Percentiles rank a stretch among this genome's conserved stretches.
Conservation (phyloP, 139 green algal genomes). For the Edaphochlamys debaryana region DNA sequence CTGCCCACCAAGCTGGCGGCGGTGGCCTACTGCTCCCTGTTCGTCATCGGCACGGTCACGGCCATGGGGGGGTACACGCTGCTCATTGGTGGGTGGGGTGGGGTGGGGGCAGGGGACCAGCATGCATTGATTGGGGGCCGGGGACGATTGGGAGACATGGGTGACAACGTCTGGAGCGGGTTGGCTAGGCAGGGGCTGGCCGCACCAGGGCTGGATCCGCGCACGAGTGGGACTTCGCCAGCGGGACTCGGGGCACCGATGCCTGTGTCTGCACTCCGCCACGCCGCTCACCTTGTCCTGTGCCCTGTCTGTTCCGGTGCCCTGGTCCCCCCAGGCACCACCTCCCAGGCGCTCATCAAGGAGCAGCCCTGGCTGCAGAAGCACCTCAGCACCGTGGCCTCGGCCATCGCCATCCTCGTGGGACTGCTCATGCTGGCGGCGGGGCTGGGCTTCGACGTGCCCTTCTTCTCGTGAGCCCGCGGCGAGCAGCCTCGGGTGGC, state of each 20-base stretch:
- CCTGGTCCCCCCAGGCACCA: slow-evolving; percentile 59
- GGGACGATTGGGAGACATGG: not conserved
- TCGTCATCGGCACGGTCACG: slow-evolving; percentile 94
- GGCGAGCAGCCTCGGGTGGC: too few relatives aligned
- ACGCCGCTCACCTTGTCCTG: too few relatives aligned
- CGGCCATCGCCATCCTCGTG: slow-evolving; percentile 73
- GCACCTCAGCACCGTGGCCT: slow-evolving; percentile 77
- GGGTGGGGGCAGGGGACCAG: not conserved
- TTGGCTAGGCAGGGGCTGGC: too few relatives aligned
- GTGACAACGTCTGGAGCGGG: too few relatives aligned
- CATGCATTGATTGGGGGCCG: not conserved
- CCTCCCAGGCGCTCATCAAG: slow-evolving; percentile 74
- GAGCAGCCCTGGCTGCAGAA: slow-evolving; percentile 73
- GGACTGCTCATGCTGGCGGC: slow-evolving; percentile 75
- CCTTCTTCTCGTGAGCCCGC: slow-evolving; percentile 57
- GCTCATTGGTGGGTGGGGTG: slow-evolving; percentile 72
- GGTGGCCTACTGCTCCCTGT: slow-evolving; percentile 91
- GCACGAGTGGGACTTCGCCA: too few relatives aligned
- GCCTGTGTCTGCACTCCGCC: too few relatives aligned
- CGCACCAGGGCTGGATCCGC: too few relatives aligned
- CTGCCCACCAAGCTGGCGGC: slow-evolving; percentile 91
- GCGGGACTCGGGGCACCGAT: too few relatives aligned
- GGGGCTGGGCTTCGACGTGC: slow-evolving; percentile 72
- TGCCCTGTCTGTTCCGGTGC: not conserved
- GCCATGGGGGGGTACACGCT: slow-evolving; percentile 97